Percentiles rank a stretch among this genome's conserved stretches.
Evolutionary conservation across 176 grass and related monocot genomes (phyloP).

Genomic region (Phyllostachys edulis): DNA sequence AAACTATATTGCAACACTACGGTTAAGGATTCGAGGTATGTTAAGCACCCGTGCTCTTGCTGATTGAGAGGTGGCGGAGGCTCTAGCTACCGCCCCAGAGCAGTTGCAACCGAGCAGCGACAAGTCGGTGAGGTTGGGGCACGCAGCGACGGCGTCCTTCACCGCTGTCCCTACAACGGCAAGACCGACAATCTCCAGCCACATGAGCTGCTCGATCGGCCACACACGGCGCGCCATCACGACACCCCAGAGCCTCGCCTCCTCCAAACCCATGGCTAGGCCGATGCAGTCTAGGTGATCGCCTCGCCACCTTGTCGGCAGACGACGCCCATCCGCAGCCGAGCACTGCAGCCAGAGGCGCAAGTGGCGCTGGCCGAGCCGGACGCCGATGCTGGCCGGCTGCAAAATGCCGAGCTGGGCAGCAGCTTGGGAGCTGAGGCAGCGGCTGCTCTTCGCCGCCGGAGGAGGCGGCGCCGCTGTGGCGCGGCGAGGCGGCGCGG

Average conservation of each 20-base stretch:
- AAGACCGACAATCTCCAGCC: slow-evolving; percentile 77
- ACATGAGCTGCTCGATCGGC: no score
- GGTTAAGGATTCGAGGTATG: background rate
- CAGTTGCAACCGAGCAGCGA: slow-evolving; percentile 79
- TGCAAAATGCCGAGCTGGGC: no score
- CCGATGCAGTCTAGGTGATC: slow-evolving; percentile 59
- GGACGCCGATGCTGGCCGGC: no score
- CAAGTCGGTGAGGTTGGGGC: slow-evolving; percentile 72
- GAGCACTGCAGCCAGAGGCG: slow-evolving; percentile 56
- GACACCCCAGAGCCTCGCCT: slow-evolving; percentile 89
- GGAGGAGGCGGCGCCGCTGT: no score
- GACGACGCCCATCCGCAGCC: slow-evolving; percentile 67
- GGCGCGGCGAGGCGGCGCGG: no score
- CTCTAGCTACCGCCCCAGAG: slow-evolving; percentile 45
- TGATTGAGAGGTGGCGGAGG: slow-evolving; percentile 62
- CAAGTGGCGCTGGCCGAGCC: background rate
- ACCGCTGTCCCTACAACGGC: slow-evolving; percentile 54
- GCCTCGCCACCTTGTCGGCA: slow-evolving; percentile 43
- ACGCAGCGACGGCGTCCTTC: slow-evolving; percentile 60
- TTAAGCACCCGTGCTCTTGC: slow-evolving; percentile 64
- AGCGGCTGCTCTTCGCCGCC: no score
- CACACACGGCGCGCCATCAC: slow-evolving; percentile 36
- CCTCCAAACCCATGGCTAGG: slow-evolving; percentile 43
- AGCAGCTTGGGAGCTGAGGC: no score
- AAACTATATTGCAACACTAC: background rate